These are phyloP conservation scores for Citrus glauca DNA, from an alignment of 345 rosid species.

Conservation along the genomic window DNA sequence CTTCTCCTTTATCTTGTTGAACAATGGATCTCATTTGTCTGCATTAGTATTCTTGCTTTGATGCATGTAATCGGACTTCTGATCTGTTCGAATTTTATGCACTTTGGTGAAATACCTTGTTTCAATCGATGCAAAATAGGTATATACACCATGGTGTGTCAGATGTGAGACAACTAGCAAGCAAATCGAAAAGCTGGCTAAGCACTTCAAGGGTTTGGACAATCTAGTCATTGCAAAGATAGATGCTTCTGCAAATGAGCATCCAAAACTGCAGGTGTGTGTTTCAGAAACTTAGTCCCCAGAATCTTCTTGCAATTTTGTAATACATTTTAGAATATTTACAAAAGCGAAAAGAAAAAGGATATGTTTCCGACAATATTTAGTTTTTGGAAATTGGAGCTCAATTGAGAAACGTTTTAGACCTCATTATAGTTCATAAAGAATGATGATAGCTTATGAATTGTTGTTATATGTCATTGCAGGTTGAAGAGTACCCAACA, in stretches of 20 bases:
- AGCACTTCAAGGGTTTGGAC: conserved; percentile 75
- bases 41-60: background rate
- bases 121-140: conserved; percentile 30
- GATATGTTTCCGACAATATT: background rate
- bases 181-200: conserved; percentile 76
- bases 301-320: background rate
- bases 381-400: background rate
- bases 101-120: background rate
- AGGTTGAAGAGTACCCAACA: conserved; percentile 69
- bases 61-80: background rate
- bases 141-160: conserved; percentile 86
- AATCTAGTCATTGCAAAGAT: conserved; percentile 66
- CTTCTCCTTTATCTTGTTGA: background rate
- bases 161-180: conserved; percentile 66
- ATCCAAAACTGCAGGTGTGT: conserved; percentile 65
- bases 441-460: background rate
- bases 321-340: background rate
- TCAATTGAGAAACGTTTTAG: background rate
- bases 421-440: background rate
- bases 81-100: background rate
- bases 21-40: background rate
- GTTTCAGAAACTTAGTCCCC: background rate
- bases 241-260: conserved; percentile 87
- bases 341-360: background rate
- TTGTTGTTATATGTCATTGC: conserved; percentile 16